These are phyloP conservation scores for Scutellaria galericulata DNA, from an alignment of 257 asterid species.

Conservation along the genomic window DNA sequence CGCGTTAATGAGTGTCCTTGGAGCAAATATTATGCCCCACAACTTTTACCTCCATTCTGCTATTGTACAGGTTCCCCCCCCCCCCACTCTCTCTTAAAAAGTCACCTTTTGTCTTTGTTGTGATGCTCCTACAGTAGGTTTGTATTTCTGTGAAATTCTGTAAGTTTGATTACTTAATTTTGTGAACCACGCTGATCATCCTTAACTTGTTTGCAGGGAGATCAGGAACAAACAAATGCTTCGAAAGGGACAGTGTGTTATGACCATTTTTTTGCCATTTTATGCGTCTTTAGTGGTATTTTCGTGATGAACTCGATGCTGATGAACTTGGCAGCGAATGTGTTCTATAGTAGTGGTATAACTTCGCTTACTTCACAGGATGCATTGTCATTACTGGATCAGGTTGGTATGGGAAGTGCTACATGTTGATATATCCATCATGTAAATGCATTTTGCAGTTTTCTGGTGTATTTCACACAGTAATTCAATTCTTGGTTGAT, in stretches of 20 bases:
- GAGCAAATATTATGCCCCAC: constrained; percentile 96
- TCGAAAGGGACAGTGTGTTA: constrained; percentile 67
- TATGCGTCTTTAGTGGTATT: constrained; percentile 81
- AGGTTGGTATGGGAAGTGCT: constrained; percentile 56
- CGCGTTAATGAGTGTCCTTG: constrained; percentile 90
- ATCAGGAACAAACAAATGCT: constrained; percentile 47
- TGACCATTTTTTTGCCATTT: constrained; percentile 83
- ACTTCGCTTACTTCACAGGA: constrained; percentile 77
- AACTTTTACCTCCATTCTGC: constrained; percentile 95
- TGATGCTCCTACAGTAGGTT: not conserved
- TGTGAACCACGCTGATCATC: constrained; percentile 9
- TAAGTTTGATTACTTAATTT: not conserved
- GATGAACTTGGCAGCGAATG: constrained; percentile 73
- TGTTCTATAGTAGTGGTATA: constrained; percentile 70
- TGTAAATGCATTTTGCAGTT: constrained; percentile 15
- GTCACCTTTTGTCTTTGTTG: constrained; percentile 6
- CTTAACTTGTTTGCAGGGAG: constrained; percentile 62
- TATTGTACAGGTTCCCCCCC: constrained; percentile 70
- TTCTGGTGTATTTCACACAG: constrained; percentile 18
- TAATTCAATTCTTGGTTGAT: constrained; percentile 32
- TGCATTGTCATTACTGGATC: constrained; percentile 85
- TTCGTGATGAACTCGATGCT: constrained; percentile 73
- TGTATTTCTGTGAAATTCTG: not conserved
- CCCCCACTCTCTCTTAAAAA: constrained; percentile 34
- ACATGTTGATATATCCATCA: constrained; percentile 7